Evolutionary conservation across 1,139 yeast genomes (phyloP).

Genomic region (Saccharomyces hybrid): DNA sequence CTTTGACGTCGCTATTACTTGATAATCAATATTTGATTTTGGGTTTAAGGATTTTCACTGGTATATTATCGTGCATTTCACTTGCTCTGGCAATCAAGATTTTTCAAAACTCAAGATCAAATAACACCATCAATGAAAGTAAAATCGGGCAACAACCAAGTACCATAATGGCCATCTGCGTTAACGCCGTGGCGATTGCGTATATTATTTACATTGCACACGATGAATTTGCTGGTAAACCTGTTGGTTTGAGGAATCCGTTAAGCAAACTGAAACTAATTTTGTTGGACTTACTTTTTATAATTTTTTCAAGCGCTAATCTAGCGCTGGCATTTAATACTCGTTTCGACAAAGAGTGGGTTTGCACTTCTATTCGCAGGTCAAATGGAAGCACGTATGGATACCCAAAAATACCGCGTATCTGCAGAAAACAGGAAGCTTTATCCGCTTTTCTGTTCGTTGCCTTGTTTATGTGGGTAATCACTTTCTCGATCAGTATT

Average conservation of each 20-base stretch:
- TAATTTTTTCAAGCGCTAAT: conserved; percentile 90
- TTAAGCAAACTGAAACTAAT: conserved; percentile 69
- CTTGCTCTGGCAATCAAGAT: conserved; percentile 64
- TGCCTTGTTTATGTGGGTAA: conserved; percentile 72
- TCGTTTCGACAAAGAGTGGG: conserved; percentile 75
- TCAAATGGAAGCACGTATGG: conserved; percentile 6
- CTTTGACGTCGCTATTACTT: conserved; percentile 49
- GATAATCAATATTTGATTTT: conserved; percentile 78
- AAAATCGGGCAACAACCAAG: conserved; percentile 73
- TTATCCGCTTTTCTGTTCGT: conserved; percentile 72
- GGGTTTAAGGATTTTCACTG: conserved; percentile 60
- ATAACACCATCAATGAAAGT: conserved; percentile 30
- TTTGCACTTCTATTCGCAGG: conserved; percentile 41
- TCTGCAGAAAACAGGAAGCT: conserved; percentile 76
- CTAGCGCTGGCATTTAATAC: conserved; percentile 80
- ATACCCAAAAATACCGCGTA: conserved; percentile 32
- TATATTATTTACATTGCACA: conserved; percentile 76
- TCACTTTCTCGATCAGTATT: conserved; percentile 76
- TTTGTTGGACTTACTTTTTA: conserved; percentile 73
- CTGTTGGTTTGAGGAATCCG: conserved; percentile 68
- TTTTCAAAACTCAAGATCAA: conserved; percentile 40
- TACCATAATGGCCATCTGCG: conserved; percentile 85
- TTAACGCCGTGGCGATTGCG: conserved; percentile 68
- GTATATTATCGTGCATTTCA: conserved; percentile 53
- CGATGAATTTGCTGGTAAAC: conserved; percentile 89